Percentiles rank a stretch among this genome's conserved stretches.
These are phyloP conservation scores for Artemisia argyi DNA, from an alignment of 129 eudicot species.

Conservation along the genomic window DNA sequence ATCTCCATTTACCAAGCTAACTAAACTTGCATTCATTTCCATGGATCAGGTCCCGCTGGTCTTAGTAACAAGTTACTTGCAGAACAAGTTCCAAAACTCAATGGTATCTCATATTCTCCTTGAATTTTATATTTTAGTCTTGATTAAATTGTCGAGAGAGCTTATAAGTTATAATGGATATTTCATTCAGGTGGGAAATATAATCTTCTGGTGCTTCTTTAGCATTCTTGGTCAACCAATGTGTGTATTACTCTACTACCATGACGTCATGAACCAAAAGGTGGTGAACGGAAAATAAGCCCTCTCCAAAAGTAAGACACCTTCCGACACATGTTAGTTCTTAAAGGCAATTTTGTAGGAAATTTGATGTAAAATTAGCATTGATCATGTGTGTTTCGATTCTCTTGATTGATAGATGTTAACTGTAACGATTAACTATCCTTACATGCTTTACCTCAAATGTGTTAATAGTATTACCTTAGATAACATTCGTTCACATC, in stretches of 20 bases:
- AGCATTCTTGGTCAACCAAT: slow-evolving; percentile 94
- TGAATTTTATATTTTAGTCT: not conserved
- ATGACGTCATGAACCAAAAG: slow-evolving; percentile 88
- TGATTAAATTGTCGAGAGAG: not conserved
- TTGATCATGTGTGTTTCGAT: not conserved
- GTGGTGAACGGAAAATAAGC: slow-evolving; percentile 40
- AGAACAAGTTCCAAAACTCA: slow-evolving; percentile 76
- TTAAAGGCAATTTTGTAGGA: slow-evolving; percentile 35
- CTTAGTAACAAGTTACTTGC: slow-evolving; percentile 70
- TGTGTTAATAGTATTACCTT: not conserved
- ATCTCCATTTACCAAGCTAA: not conserved
- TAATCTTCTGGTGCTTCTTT: slow-evolving; percentile 92
- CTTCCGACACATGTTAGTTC: slow-evolving; percentile 15
- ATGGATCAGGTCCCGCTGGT: slow-evolving; percentile 84
- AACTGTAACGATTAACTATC: slow-evolving; percentile 10
- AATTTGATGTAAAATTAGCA: slow-evolving; percentile 9
- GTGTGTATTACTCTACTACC: slow-evolving; percentile 93
- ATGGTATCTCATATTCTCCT: slow-evolving; percentile 49
- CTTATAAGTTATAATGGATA: not conserved
- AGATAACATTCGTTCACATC: not conserved
- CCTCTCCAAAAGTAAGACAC: not conserved
- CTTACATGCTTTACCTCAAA: not conserved
- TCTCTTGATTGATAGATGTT: slow-evolving; percentile 1
- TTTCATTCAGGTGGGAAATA: slow-evolving; percentile 79
- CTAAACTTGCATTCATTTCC: not conserved